Conservation (phyloP, 1,139 yeast species). For the Lodderomyces pseudojiufengensis region DNA sequence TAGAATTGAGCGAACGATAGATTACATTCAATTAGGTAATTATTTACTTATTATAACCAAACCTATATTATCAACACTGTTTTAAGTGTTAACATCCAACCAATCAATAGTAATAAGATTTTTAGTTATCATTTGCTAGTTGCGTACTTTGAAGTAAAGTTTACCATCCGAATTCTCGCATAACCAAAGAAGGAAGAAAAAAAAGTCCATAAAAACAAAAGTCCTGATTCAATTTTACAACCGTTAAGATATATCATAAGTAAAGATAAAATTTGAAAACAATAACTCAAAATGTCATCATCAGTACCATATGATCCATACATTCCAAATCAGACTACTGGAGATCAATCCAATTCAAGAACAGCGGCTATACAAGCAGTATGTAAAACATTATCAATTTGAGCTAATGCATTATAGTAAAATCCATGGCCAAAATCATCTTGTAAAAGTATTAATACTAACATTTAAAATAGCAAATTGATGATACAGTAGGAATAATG, state of each 20-base stretch:
- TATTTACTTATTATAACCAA: too few relatives aligned
- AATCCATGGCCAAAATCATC: too few relatives aligned
- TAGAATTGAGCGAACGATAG: too few relatives aligned
- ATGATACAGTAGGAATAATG: slow-evolving; percentile 97
- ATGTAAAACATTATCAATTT: slow-evolving; percentile 28
- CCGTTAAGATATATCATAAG: background rate
- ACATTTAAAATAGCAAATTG: slow-evolving; percentile 60
- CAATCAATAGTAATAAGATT: too few relatives aligned
- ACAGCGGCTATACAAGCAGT: slow-evolving; percentile 86
- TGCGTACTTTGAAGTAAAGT: too few relatives aligned
- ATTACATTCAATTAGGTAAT: too few relatives aligned
- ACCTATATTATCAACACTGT: too few relatives aligned
- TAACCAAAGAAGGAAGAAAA: slow-evolving; percentile 2
- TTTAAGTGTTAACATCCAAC: too few relatives aligned
- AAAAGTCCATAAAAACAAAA: slow-evolving; percentile 4
- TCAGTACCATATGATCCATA: slow-evolving; percentile 90
- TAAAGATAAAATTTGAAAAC: too few relatives aligned
- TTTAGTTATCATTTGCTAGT: too few relatives aligned
- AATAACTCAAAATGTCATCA: slow-evolving; percentile 57
- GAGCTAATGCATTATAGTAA: too few relatives aligned
- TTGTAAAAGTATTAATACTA: slow-evolving; percentile 12
- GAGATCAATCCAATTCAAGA: slow-evolving; percentile 55
- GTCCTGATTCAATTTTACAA: background rate
- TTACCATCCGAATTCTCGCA: too few relatives aligned
- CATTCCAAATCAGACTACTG: slow-evolving; percentile 61